Conservation (phyloP, 148 eudicot genomes). For the Spergularia bocconei region DNA sequence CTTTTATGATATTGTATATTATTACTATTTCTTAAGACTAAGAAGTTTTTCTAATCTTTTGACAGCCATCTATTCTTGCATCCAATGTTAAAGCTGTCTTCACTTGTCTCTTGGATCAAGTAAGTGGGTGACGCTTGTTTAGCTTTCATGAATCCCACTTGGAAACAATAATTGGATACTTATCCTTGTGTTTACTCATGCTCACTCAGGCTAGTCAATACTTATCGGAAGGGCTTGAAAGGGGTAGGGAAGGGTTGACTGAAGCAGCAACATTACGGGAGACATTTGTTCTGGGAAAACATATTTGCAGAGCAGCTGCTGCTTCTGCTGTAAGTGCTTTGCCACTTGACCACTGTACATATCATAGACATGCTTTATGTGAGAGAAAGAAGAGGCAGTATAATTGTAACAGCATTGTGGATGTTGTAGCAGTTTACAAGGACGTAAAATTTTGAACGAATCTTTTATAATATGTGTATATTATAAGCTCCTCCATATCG, state of each 20-base stretch:
- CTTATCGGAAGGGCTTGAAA: conserved; percentile 88
- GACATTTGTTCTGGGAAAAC: conserved; percentile 84
- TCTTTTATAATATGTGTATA: not conserved
- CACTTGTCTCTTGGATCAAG: conserved; percentile 95
- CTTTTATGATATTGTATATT: not conserved
- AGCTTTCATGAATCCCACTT: not conserved
- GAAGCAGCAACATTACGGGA: conserved; percentile 95
- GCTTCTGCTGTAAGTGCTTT: conserved; percentile 89
- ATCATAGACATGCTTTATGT: not conserved
- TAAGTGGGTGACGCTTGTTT: conserved; percentile 34
- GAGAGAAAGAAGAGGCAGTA: not conserved
- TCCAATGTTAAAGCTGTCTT: conserved; percentile 83
- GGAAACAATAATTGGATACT: conserved; percentile 1
- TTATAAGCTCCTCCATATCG: not conserved
- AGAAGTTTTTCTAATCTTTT: conserved; percentile 27
- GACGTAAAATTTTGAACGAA: not conserved
- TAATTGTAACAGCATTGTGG: not conserved
- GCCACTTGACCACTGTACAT: conserved; percentile 13
- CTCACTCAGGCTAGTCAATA: conserved; percentile 71
- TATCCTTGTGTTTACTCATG: conserved; percentile 9
- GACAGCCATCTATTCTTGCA: conserved; percentile 88
- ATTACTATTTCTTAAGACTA: not conserved
- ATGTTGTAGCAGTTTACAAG: not conserved
- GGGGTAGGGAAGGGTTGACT: conserved; percentile 87
- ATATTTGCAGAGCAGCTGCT: conserved; percentile 87